phyloP scores from a whole-genome alignment of 2,329 filamentous ascomycete species.

The Apiospora marii region DNA sequence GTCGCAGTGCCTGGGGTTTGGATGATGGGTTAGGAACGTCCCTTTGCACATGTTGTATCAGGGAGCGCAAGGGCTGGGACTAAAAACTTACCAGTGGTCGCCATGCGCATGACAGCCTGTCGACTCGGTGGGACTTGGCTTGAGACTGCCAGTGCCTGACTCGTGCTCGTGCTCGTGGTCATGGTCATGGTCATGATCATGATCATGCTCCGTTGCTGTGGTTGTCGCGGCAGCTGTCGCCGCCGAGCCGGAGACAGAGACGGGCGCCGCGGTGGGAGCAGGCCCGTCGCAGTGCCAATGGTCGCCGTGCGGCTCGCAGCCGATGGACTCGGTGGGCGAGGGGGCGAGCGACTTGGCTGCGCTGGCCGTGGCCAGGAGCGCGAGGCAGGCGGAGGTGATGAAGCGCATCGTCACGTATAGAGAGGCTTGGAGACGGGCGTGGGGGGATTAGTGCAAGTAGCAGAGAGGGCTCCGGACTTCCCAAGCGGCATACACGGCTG shows the following conservation, averaged over 20 bases:
- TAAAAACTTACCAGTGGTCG: constrained; percentile 46
- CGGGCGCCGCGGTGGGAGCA: constrained; percentile 24
- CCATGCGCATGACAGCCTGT: constrained; percentile 47
- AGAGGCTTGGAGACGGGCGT: not conserved
- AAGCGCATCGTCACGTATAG: constrained; percentile 31
- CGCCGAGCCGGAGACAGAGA: not conserved
- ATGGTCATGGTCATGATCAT: constrained; percentile 31
- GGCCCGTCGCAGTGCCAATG: constrained; percentile 42
- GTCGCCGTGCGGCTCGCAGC: constrained; percentile 48
- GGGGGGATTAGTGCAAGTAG: too few species aligned
- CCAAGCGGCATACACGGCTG: not conserved
- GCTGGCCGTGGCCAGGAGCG: constrained; percentile 29
- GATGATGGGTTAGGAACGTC: not conserved
- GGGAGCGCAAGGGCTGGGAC: not conserved
- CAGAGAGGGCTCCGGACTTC: too few species aligned
- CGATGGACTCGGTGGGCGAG: constrained; percentile 39
- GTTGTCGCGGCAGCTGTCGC: constrained; percentile 22
- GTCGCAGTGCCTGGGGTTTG: constrained; percentile 33
- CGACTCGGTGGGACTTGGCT: constrained; percentile 46
- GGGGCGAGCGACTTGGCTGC: constrained; percentile 28
- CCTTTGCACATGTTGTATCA: not conserved
- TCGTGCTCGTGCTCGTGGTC: constrained; percentile 31
- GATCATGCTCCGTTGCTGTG: not conserved
- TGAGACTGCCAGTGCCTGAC: constrained; percentile 34
- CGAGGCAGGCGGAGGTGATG: constrained; percentile 23